Evolutionary conservation across 306 rosid genomes (phyloP).

Genomic region (Quercus cerris): DNA sequence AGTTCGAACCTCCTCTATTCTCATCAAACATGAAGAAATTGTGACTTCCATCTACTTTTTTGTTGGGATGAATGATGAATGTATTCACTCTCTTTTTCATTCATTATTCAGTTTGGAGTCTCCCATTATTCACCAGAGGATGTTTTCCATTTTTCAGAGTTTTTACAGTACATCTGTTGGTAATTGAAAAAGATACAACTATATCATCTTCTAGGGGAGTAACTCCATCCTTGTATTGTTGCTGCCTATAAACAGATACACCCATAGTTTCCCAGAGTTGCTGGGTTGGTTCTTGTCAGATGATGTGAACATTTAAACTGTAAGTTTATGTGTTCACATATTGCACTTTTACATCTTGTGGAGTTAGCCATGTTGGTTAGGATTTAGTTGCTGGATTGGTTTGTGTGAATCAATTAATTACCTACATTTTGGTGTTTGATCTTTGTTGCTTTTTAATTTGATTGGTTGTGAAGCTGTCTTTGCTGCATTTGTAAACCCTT

Average conservation of each 20-base stretch:
- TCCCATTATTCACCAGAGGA: background rate
- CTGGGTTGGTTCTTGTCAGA: constrained; percentile 7
- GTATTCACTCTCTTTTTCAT: background rate
- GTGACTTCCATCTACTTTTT: background rate
- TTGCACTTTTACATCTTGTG: background rate
- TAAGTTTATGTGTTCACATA: background rate
- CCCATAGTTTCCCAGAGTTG: constrained; percentile 6
- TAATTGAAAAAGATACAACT: background rate
- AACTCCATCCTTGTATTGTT: constrained; percentile 6
- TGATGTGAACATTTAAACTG: constrained; percentile 9
- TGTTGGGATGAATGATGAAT: background rate
- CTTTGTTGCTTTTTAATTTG: background rate
- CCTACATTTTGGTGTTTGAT: background rate
- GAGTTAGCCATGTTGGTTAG: background rate
- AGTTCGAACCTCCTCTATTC: no score
- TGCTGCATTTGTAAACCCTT: background rate
- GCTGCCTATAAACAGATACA: constrained; percentile 8
- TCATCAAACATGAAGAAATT: no score
- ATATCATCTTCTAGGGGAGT: constrained; percentile 3
- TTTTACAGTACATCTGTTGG: background rate
- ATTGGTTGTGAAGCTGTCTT: background rate
- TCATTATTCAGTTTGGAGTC: background rate
- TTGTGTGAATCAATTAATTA: background rate
- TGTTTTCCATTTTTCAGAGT: background rate
- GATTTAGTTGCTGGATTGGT: background rate